Conservation (phyloP, 1,284 basidiomycete genomes). For the Tylopilus microsporus region DNA sequence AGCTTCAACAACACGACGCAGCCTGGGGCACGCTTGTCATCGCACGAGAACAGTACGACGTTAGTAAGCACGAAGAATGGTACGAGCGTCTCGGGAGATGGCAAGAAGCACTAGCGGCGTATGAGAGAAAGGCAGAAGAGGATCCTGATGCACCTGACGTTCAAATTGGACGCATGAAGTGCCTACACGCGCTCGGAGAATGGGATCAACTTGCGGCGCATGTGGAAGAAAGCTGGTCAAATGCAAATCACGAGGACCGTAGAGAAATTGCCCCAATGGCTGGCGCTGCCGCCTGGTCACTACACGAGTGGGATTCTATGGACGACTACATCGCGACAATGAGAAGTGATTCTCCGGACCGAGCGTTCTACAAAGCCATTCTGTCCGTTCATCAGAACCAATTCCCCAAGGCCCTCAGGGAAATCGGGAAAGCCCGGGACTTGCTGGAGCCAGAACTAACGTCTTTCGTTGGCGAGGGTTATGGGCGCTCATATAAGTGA, state of each 20-base stretch:
- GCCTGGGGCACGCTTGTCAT: constrained; percentile 92
- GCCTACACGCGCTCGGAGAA: constrained; percentile 94
- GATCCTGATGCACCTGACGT: constrained; percentile 71
- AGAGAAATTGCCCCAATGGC: constrained; percentile 94
- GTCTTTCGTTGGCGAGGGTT: constrained; percentile 91
- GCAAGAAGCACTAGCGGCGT: constrained; percentile 90
- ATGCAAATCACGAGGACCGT: constrained; percentile 78
- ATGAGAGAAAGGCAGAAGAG: constrained; percentile 72
- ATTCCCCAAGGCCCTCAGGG: constrained; percentile 83
- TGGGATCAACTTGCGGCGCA: constrained; percentile 90
- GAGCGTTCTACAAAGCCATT: constrained; percentile 95
- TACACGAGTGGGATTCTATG: constrained; percentile 98
- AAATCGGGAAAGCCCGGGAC: constrained; percentile 95
- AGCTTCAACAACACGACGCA: constrained; percentile 93
- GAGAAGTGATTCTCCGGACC: constrained; percentile 90
- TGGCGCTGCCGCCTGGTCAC: constrained; percentile 94
- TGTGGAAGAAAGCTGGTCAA: constrained; percentile 87
- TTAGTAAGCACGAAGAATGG: constrained; percentile 92
- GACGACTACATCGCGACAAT: constrained; percentile 95
- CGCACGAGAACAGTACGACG: constrained; percentile 81
- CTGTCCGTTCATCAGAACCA: constrained; percentile 95
- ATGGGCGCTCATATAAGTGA: constrained; percentile 93
- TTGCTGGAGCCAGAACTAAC: constrained; percentile 89
- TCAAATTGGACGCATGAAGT: constrained; percentile 89
- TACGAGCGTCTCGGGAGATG: constrained; percentile 95